Evolutionary conservation across 2,329 filamentous ascomycete species (phyloP).

Genomic region (Nemania diffusa): DNA sequence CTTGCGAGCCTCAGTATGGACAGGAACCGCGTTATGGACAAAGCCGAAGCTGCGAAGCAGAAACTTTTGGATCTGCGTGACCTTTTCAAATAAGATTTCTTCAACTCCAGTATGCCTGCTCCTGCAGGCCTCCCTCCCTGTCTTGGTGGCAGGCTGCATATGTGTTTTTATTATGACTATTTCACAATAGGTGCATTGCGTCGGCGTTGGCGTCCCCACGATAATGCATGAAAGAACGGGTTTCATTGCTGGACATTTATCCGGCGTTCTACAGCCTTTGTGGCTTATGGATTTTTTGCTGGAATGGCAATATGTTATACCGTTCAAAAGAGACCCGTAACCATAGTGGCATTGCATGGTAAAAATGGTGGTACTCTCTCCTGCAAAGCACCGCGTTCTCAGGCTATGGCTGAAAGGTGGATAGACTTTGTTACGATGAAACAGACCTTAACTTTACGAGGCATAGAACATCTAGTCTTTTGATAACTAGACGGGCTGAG

Average conservation of each 20-base stretch:
- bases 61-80: slow-evolving; percentile 68
- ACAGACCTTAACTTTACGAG: background rate
- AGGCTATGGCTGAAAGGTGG: background rate
- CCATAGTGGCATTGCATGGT: slow-evolving; percentile 11
- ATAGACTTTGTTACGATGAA: background rate
- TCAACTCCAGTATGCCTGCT: background rate
- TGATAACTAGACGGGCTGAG: background rate
- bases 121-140: background rate
- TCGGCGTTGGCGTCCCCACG: slow-evolving; percentile 31
- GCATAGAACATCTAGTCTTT: slow-evolving; percentile 2
- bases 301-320: slow-evolving; percentile 2
- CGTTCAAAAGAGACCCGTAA: slow-evolving; percentile 1
- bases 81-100: slow-evolving; percentile 61
- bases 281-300: background rate
- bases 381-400: background rate
- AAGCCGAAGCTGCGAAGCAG: slow-evolving; percentile 71
- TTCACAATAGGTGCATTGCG: slow-evolving; percentile 35
- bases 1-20: slow-evolving; percentile 89
- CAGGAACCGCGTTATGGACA: slow-evolving; percentile 57
- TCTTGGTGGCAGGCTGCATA: slow-evolving; percentile 7
- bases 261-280: slow-evolving; percentile 15
- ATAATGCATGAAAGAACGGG: slow-evolving; percentile 11
- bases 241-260: slow-evolving; percentile 16
- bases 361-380: background rate
- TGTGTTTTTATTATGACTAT: slow-evolving; percentile 16